Percentiles rank a stretch among this genome's conserved stretches.
These are phyloP conservation scores for Penicillium lagena DNA, from an alignment of 495 filamentous ascomycete species.

Conservation along the genomic window DNA sequence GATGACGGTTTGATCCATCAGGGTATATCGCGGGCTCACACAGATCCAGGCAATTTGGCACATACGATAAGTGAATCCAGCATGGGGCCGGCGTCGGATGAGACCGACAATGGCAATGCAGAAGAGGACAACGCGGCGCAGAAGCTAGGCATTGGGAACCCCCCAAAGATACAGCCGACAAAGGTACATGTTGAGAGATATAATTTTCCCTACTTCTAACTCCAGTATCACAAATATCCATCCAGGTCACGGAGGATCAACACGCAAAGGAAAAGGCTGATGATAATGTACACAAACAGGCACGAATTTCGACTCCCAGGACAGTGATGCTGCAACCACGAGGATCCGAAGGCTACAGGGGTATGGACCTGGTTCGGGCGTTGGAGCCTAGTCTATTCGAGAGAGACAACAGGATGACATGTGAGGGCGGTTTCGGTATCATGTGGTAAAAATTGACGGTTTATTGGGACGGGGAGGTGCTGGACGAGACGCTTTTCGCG, in stretches of 20 bases:
- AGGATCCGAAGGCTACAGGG: constrained; percentile 49
- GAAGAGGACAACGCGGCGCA: constrained; percentile 24
- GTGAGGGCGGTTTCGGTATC: constrained; percentile 7
- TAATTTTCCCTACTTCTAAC: constrained; percentile 26
- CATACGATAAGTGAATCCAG: constrained; percentile 28
- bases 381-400: constrained; percentile 43
- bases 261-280: constrained; percentile 27
- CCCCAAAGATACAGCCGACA: constrained; percentile 12
- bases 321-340: constrained; percentile 25
- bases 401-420: constrained; percentile 5
- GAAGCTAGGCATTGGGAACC: constrained; percentile 21
- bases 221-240: constrained; percentile 20
- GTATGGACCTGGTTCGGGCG: constrained; percentile 51
- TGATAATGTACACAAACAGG: constrained; percentile 39
- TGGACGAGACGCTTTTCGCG: constrained; percentile 32
- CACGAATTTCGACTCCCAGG: constrained; percentile 25
- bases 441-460: constrained; percentile 1
- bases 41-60: constrained; percentile 8
- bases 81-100: constrained; percentile 4
- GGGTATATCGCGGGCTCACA: background rate
- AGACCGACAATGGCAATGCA: constrained; percentile 2
- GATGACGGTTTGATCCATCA: background rate
- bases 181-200: constrained; percentile 27
- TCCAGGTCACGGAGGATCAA: constrained; percentile 4
- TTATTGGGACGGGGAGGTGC: constrained; percentile 36